phyloP scores from a whole-genome alignment of 2,329 filamentous ascomycete genomes.

The Fusarium sp. region DNA sequence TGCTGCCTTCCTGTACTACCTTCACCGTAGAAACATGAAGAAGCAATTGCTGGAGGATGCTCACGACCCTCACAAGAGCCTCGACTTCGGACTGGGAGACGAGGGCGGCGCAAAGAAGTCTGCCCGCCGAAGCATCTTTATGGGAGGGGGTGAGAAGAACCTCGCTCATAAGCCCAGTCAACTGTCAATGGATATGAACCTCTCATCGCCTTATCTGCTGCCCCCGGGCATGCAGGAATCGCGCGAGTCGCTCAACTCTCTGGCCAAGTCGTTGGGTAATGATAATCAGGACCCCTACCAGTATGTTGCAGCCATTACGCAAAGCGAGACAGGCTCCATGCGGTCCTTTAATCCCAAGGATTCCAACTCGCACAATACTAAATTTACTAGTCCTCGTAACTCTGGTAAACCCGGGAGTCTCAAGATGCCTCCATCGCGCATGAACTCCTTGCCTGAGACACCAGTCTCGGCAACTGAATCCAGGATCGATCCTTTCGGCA shows the following conservation, averaged over 20 bases:
- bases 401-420: constrained; percentile 48
- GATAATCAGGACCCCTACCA: constrained; percentile 89
- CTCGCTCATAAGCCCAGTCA: constrained; percentile 60
- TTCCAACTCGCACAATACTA: constrained; percentile 61
- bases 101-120: constrained; percentile 48
- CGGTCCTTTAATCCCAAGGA: constrained; percentile 62
- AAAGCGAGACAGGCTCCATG: constrained; percentile 68
- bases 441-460: constrained; percentile 61
- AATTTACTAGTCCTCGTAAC: constrained; percentile 54
- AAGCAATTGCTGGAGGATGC: constrained; percentile 82
- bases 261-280: constrained; percentile 79
- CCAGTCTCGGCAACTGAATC: constrained; percentile 51
- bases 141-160: constrained; percentile 67
- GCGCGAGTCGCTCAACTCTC: constrained; percentile 85
- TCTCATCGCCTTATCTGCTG: constrained; percentile 91
- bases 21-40: constrained; percentile 82
- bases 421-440: constrained; percentile 51
- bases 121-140: constrained; percentile 52
- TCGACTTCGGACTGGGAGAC: constrained; percentile 87
- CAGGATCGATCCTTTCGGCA: constrained; percentile 53
- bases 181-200: constrained; percentile 78
- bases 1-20: constrained; percentile 74
- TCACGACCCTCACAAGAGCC: constrained; percentile 86
- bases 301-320: constrained; percentile 67
- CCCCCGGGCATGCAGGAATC: constrained; percentile 84